phyloP scores from a whole-genome alignment of 768 basidiomycete genomes.

The Tricholoma matsutake region DNA sequence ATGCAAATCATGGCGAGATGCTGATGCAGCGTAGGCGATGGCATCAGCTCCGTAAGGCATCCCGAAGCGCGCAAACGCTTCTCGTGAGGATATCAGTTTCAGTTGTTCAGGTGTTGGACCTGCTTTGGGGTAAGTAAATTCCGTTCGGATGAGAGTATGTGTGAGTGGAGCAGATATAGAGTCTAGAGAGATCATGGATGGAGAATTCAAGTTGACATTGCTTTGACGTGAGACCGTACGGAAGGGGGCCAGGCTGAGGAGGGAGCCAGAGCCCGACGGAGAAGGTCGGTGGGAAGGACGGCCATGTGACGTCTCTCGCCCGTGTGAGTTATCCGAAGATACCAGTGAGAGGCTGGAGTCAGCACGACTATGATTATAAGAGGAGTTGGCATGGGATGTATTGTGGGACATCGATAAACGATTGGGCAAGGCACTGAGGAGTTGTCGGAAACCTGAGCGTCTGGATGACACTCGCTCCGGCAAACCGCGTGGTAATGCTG shows the following conservation, averaged over 20 bases:
- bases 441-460: slow-evolving; percentile 48
- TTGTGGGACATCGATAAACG: slow-evolving; percentile 29
- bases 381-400: slow-evolving; percentile 16
- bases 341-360: slow-evolving; percentile 28
- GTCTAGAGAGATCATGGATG: slow-evolving; percentile 67
- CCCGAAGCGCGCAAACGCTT: slow-evolving; percentile 66
- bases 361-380: slow-evolving; percentile 29
- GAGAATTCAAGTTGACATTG: slow-evolving; percentile 51
- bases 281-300: slow-evolving; percentile 29
- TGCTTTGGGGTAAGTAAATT: slow-evolving; percentile 62
- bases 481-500: slow-evolving; percentile 17
- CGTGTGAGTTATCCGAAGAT: slow-evolving; percentile 20
- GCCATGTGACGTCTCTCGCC: slow-evolving; percentile 22
- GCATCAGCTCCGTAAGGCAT: slow-evolving; percentile 77
- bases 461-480: slow-evolving; percentile 19
- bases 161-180: slow-evolving; percentile 76
- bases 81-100: slow-evolving; percentile 65
- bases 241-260: slow-evolving; percentile 43
- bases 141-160: slow-evolving; percentile 68
- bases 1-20: slow-evolving; percentile 40
- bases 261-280: slow-evolving; percentile 29
- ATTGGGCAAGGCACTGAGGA: slow-evolving; percentile 33
- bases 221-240: slow-evolving; percentile 48
- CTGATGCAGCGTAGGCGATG: slow-evolving; percentile 55
- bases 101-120: slow-evolving; percentile 66